Evolutionary conservation across 2,329 filamentous ascomycete genomes (phyloP), one percentile per base, ranked within the genome.

Genomic region (Chrysoporthe deuterocubensis): DNA sequence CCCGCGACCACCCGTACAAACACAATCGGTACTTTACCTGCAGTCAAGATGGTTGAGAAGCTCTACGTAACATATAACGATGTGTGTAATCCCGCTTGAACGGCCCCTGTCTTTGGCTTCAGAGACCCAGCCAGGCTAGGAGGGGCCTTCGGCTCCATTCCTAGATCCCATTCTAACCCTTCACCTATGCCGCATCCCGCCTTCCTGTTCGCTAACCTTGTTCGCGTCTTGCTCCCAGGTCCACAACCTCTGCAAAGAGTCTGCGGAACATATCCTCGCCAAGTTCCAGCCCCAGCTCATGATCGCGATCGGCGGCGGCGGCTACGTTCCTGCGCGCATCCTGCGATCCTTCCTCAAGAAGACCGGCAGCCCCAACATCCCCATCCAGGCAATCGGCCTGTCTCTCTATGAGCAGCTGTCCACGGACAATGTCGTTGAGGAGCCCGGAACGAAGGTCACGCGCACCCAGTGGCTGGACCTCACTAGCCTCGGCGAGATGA

Each of bases 401-500:
- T 98, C 95, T 32, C 90, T 99, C 66, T 99, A 99, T 85, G 96
- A 99, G 83, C 86, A 89, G 71, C 90, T 98, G 60, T 78, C 85
- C 62, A 82, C 82, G 68, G 79, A 81, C 62, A 78, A 78, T 65
- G 80, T 82, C 68, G 85, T 93, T 75, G 96, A 99, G 82, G 82
- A 86, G 71, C 90, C 92, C 56, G 95, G 95, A 73, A 97, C 93
- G 72, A 96, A 96, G 83, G 96, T 99, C 74, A 98, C 93, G 54
- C 92, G 96, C 74, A 98, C 96, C 50, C 96, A 99, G 87, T 99
- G 96, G 96, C 89, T 99, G 67, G 96, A 99, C 80, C 84, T 99
- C 70, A 92, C 87, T 72, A 91, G 90, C 60, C 87, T 97, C 59
- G 85, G 87, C 72, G 90, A 94, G 81, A 96, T 97, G 90, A 87